Evolutionary conservation across 2,329 filamentous ascomycete species (phyloP).

Genomic region (Colletotrichum salicis): DNA sequence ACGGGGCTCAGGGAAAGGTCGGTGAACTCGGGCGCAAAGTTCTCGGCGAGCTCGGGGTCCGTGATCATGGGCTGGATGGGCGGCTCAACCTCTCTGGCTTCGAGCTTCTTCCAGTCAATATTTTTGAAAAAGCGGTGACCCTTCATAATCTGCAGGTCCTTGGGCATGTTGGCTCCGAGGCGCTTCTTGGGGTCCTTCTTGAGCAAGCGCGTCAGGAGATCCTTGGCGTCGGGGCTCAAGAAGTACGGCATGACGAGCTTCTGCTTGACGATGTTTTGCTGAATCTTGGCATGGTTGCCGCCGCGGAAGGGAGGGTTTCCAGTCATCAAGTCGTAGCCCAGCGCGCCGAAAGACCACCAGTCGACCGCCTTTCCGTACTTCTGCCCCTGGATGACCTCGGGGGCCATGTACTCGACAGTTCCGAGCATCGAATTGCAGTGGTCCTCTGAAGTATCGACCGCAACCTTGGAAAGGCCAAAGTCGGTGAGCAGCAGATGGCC

Average conservation of each 20-base stretch:
- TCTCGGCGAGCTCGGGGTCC: slow-evolving; percentile 94
- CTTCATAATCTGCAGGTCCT: slow-evolving; percentile 87
- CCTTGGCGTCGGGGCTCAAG: slow-evolving; percentile 90
- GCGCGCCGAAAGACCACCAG: slow-evolving; percentile 97
- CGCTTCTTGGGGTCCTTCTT: slow-evolving; percentile 93
- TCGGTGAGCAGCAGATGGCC: slow-evolving; percentile 95
- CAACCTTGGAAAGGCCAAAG: slow-evolving; percentile 96
- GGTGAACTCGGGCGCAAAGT: slow-evolving; percentile 94
- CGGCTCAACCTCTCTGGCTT: slow-evolving; percentile 82
- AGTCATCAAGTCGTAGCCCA: slow-evolving; percentile 92
- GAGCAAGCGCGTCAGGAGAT: slow-evolving; percentile 87
- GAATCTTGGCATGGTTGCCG: slow-evolving; percentile 92
- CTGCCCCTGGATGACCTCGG: slow-evolving; percentile 88
- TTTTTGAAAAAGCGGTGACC: slow-evolving; percentile 96
- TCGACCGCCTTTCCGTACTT: slow-evolving; percentile 95
- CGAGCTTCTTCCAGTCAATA: slow-evolving; percentile 93
- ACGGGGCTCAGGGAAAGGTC: slow-evolving; percentile 83
- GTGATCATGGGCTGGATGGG: slow-evolving; percentile 95
- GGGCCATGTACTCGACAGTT: slow-evolving; percentile 99
- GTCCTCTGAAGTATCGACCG: slow-evolving; percentile 71
- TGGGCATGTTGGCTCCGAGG: slow-evolving; percentile 87
- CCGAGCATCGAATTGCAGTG: slow-evolving; percentile 90
- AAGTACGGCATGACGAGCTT: slow-evolving; percentile 92
- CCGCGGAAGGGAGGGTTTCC: slow-evolving; percentile 91
- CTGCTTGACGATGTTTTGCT: slow-evolving; percentile 94